These are phyloP conservation scores for Lepidium didymum DNA, from an alignment of 345 rosid genomes.

Conservation along the genomic window DNA sequence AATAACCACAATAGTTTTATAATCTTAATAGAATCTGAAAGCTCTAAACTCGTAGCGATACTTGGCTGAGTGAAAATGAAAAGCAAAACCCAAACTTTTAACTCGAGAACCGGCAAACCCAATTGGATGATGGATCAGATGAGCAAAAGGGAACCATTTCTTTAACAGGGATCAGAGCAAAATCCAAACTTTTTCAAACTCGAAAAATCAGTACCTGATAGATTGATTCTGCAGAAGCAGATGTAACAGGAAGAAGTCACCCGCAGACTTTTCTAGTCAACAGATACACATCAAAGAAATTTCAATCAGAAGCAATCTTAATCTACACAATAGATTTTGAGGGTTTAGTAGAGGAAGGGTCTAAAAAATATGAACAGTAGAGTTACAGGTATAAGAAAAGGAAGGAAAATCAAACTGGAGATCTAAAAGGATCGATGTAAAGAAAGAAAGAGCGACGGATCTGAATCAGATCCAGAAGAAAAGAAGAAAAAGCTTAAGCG, in stretches of 20 bases:
- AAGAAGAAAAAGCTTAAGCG: neutral
- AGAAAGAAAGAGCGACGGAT: neutral
- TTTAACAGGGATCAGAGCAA: neutral
- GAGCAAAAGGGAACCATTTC: neutral
- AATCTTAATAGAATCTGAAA: neutral
- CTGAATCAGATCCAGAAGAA: conserved; percentile 13
- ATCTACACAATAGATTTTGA: neutral
- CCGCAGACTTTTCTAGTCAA: conserved; percentile 13
- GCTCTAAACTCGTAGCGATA: neutral
- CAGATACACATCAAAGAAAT: neutral
- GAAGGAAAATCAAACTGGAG: neutral
- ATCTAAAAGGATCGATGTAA: conserved; percentile 1
- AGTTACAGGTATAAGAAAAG: neutral
- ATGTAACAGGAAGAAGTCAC: conserved; percentile 14
- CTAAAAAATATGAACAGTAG: neutral
- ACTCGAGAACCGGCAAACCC: neutral
- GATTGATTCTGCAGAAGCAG: conserved; percentile 14
- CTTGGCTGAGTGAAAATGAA: neutral
- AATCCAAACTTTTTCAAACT: conserved; percentile 6
- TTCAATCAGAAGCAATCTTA: neutral
- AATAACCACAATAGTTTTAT: neutral
- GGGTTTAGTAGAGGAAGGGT: conserved; percentile 6
- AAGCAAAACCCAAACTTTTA: neutral
- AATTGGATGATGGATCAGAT: neutral
- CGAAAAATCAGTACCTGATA: conserved; percentile 10